Conservation (phyloP, 2,329 filamentous ascomycete genomes). For the Chrysoporthe austroafricana region DNA sequence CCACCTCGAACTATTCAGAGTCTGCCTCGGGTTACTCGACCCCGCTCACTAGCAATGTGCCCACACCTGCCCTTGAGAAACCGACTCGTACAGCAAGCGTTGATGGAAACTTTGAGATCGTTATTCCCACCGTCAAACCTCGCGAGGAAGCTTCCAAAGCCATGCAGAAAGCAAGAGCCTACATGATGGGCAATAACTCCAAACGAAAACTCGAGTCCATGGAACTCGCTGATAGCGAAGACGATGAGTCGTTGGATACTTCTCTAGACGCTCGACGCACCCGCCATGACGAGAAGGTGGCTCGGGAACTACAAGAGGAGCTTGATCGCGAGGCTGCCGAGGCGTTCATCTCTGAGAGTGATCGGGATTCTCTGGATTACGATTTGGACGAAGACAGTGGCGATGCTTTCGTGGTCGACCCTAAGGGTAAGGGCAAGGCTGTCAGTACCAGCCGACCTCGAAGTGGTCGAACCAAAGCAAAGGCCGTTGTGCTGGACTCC, state of each 20-base stretch:
- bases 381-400: constrained; percentile 15
- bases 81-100: constrained; percentile 35
- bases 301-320: constrained; percentile 59
- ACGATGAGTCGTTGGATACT: constrained; percentile 45
- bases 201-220: constrained; percentile 50
- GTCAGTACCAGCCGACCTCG: constrained; percentile 4
- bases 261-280: constrained; percentile 56
- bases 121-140: constrained; percentile 34
- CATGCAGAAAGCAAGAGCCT: constrained; percentile 41
- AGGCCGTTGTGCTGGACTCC: constrained; percentile 11
- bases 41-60: constrained; percentile 47
- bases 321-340: constrained; percentile 24
- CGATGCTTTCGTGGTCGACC: constrained; percentile 15
- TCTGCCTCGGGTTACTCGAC: constrained; percentile 42
- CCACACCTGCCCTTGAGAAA: constrained; percentile 42
- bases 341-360: constrained; percentile 20
- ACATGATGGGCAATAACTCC: constrained; percentile 30
- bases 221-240: constrained; percentile 48
- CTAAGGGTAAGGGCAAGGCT: constrained; percentile 29
- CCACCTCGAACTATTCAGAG: constrained; percentile 41
- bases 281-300: constrained; percentile 56
- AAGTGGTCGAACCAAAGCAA: constrained; percentile 10
- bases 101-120: constrained; percentile 44
- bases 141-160: constrained; percentile 45
- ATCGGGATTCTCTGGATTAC: constrained; percentile 35